A percentile compares a stretch with the other conserved stretches of the same genome.
These are phyloP conservation scores for Tubosaeta sp. DNA, from an alignment of 768 basidiomycete species.

Conservation along the genomic window DNA sequence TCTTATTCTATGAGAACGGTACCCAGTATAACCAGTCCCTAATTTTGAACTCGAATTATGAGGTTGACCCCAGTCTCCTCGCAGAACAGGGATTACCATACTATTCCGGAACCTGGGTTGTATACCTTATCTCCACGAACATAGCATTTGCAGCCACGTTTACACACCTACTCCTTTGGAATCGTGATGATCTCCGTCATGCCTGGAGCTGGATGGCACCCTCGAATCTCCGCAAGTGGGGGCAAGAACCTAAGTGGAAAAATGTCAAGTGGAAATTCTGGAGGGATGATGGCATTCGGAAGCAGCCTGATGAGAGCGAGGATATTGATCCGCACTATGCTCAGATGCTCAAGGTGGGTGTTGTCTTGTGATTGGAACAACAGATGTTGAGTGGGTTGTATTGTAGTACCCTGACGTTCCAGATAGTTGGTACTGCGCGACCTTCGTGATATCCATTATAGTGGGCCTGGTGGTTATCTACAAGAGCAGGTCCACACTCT, in stretches of 20 bases:
- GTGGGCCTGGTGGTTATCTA: conserved; percentile 55
- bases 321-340: conserved; percentile 51
- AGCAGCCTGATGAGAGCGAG: conserved; percentile 33
- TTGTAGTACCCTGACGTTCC: conserved; percentile 32
- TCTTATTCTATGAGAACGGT: conserved; percentile 49
- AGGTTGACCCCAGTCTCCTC: conserved; percentile 47
- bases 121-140: conserved; percentile 16
- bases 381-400: background rate
- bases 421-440: conserved; percentile 31
- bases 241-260: conserved; percentile 15
- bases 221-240: too few species aligned
- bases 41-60: conserved; percentile 51
- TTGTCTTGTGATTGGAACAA: conserved; percentile 12
- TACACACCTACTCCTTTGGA: conserved; percentile 50
- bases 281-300: conserved; percentile 13
- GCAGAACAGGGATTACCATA: conserved; percentile 36
- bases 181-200: conserved; percentile 43
- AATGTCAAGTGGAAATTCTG: conserved; percentile 40
- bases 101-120: conserved; percentile 27
- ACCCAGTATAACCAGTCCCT: conserved; percentile 47
- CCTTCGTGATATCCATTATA: conserved; percentile 31
- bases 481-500: conserved; percentile 47
- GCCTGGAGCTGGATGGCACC: conserved; percentile 44
- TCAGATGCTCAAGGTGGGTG: conserved; percentile 42
- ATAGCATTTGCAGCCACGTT: conserved; percentile 41